A percentile compares a stretch with the other conserved stretches of the same genome.
Evolutionary conservation across 208 protist species (phyloP).

Genomic region (Strigomonas galati): DNA sequence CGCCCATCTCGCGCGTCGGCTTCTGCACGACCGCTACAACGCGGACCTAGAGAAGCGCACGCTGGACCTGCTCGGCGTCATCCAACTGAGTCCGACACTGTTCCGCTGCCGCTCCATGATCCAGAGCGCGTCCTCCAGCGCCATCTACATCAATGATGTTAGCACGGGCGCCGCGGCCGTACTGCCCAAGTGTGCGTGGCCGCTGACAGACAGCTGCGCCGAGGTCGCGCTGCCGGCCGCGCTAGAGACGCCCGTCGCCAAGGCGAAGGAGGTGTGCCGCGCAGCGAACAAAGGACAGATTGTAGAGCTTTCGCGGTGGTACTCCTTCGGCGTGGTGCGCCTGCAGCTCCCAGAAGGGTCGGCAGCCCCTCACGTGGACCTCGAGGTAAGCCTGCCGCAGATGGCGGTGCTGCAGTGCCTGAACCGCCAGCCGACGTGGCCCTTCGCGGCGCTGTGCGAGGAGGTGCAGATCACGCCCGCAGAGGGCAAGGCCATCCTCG

Average conservation of each 20-base stretch:
- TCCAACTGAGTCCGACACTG: constrained; percentile 40
- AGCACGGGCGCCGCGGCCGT: constrained; percentile 18
- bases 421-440: constrained; percentile 34
- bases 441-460: constrained; percentile 28
- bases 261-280: constrained; percentile 9
- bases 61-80: constrained; percentile 31
- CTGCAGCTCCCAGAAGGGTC: constrained; percentile 11
- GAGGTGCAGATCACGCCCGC: constrained; percentile 16
- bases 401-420: constrained; percentile 41
- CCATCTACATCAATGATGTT: constrained; percentile 16
- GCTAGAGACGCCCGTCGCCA: constrained; percentile 13
- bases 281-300: constrained; percentile 21
- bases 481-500: constrained; percentile 13
- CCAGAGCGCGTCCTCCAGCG: constrained; percentile 17
- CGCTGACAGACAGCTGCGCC: constrained; percentile 14
- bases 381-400: constrained; percentile 39
- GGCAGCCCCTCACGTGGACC: background rate
- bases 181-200: constrained; percentile 27
- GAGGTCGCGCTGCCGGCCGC: background rate
- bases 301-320: constrained; percentile 25
- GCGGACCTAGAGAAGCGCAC: constrained; percentile 21
- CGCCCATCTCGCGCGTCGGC: constrained; percentile 27
- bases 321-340: constrained; percentile 26
- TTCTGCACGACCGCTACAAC: constrained; percentile 31
- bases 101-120: constrained; percentile 52